A percentile compares a stretch with the other conserved stretches of the same genome.
These are phyloP conservation scores for Chaetoscypha palmicola DNA, from an alignment of 2,329 filamentous ascomycete species.

Conservation along the genomic window DNA sequence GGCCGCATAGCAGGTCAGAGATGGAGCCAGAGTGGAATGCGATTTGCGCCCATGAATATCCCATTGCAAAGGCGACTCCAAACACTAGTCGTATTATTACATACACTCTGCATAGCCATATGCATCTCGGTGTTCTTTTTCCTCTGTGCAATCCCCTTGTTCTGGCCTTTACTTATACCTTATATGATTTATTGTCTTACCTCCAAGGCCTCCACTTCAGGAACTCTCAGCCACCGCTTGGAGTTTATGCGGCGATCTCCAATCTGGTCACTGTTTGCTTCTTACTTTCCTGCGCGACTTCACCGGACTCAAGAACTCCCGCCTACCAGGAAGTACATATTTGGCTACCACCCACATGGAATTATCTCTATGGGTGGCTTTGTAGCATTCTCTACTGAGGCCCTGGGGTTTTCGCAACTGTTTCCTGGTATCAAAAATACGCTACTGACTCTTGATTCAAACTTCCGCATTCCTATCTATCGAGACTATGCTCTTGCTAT, in stretches of 20 bases:
- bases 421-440: constrained; percentile 96
- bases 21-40: constrained; percentile 47
- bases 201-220: constrained; percentile 70
- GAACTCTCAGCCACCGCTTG: constrained; percentile 66
- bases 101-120: constrained; percentile 64
- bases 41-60: constrained; percentile 75
- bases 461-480: constrained; percentile 91
- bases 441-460: constrained; percentile 86
- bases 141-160: constrained; percentile 81
- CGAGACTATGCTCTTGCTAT: constrained; percentile 88
- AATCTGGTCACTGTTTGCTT: constrained; percentile 83
- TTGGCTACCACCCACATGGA: constrained; percentile 94
- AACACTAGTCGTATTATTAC: constrained; percentile 69
- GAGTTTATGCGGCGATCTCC: constrained; percentile 65
- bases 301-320: constrained; percentile 78
- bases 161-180: constrained; percentile 70
- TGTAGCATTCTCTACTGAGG: constrained; percentile 84
- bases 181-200: constrained; percentile 81
- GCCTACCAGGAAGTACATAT: constrained; percentile 84
- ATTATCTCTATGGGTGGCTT: constrained; percentile 98
- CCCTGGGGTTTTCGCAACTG: constrained; percentile 74
- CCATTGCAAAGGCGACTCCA: constrained; percentile 66
- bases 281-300: constrained; percentile 83
- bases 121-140: constrained; percentile 80
- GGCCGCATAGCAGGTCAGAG: constrained; percentile 30